phyloP scores from a whole-genome alignment of 495 filamentous ascomycete genomes.

The Haplographium delicatum region DNA sequence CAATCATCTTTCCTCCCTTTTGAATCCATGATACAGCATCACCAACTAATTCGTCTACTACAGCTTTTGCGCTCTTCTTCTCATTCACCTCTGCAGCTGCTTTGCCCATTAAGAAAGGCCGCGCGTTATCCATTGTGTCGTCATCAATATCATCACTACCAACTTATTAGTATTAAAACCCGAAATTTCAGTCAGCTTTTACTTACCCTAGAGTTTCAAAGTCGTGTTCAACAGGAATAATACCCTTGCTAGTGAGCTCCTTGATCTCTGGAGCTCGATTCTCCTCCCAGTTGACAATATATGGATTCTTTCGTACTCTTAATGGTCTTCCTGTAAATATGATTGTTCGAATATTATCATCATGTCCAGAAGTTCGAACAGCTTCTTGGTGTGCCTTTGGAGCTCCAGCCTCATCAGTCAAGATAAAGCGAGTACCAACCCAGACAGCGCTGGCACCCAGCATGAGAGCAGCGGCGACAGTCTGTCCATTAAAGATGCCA shows the following conservation, averaged over 20 bases:
- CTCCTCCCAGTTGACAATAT: constrained; percentile 94
- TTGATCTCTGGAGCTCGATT: constrained; percentile 86
- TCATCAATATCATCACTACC: constrained; percentile 24
- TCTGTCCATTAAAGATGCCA: constrained; percentile 89
- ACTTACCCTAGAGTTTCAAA: constrained; percentile 64
- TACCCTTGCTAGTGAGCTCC: constrained; percentile 78
- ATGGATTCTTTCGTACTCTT: constrained; percentile 85
- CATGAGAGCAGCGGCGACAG: constrained; percentile 84
- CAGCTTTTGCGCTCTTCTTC: constrained; percentile 84
- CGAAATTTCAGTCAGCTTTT: neutral
- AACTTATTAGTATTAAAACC: constrained; percentile 22
- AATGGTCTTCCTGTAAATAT: constrained; percentile 97
- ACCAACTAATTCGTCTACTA: constrained; percentile 90
- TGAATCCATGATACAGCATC: constrained; percentile 69
- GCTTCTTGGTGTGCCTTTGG: constrained; percentile 95
- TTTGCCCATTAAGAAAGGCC: constrained; percentile 95
- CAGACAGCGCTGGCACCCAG: constrained; percentile 89
- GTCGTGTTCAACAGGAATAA: constrained; percentile 90
- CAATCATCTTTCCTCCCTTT: constrained; percentile 58
- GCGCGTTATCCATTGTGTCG: constrained; percentile 83
- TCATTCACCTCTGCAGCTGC: constrained; percentile 90
- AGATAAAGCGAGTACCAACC: constrained; percentile 94
- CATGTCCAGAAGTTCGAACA: constrained; percentile 83
- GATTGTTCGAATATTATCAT: constrained; percentile 92
- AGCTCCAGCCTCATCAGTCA: constrained; percentile 89